Evolutionary conservation across 495 filamentous ascomycete genomes (phyloP).

Genomic region (Xylaria scruposa): DNA sequence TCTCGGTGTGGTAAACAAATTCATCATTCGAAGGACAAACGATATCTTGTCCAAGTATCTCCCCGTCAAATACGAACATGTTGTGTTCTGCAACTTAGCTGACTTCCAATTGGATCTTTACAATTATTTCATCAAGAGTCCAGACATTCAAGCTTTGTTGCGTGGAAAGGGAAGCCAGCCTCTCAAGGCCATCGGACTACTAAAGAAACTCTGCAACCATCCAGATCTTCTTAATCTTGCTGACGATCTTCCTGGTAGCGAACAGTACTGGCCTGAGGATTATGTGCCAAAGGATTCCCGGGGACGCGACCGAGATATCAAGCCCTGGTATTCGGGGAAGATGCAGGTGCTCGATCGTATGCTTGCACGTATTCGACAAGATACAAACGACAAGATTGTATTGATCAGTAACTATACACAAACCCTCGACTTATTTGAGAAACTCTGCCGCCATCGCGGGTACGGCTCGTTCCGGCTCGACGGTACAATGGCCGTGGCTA

Average conservation of each 20-base stretch:
- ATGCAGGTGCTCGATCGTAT: slow-evolving; percentile 98
- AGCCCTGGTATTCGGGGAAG: slow-evolving; percentile 96
- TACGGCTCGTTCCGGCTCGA: slow-evolving; percentile 92
- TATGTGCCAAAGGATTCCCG: slow-evolving; percentile 86
- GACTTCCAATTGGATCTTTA: slow-evolving; percentile 93
- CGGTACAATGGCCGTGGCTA: slow-evolving; percentile 96
- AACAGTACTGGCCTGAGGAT: slow-evolving; percentile 83
- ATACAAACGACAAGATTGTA: slow-evolving; percentile 99
- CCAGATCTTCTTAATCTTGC: slow-evolving; percentile 89
- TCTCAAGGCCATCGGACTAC: slow-evolving; percentile 91
- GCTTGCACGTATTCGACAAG: slow-evolving; percentile 93
- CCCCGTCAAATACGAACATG: slow-evolving; percentile 98
- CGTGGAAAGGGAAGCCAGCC: slow-evolving; percentile 96
- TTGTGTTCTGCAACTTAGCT: slow-evolving; percentile 98
- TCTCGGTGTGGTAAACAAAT: slow-evolving; percentile 89
- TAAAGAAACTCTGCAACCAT: slow-evolving; percentile 99
- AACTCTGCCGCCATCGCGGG: slow-evolving; percentile 79
- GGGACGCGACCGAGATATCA: slow-evolving; percentile 89
- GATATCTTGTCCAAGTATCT: slow-evolving; percentile 98
- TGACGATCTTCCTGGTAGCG: slow-evolving; percentile 85
- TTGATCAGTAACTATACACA: slow-evolving; percentile 98
- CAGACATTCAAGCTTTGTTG: slow-evolving; percentile 90
- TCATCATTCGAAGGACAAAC: slow-evolving; percentile 98
- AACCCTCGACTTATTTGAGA: slow-evolving; percentile 94
- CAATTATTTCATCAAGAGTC: slow-evolving; percentile 95